Evolutionary conservation across 2,329 filamentous ascomycete species (phyloP).

Genomic region (Alternaria novae-zelandiae): DNA sequence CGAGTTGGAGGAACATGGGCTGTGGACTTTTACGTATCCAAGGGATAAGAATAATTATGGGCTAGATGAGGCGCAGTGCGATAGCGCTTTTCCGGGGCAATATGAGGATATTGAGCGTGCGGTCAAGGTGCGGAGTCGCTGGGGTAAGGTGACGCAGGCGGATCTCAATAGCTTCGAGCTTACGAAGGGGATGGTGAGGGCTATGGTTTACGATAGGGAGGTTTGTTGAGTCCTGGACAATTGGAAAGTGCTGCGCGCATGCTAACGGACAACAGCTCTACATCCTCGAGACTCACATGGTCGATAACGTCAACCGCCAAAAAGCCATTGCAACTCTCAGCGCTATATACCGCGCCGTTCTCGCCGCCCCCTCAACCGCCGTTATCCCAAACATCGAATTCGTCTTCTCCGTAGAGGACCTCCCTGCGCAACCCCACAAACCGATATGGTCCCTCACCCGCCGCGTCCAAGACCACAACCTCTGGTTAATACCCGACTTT

Average conservation of each 20-base stretch:
- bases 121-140: conserved; percentile 27
- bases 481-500: conserved; percentile 47
- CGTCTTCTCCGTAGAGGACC: conserved; percentile 42
- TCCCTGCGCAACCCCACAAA: conserved; percentile 37
- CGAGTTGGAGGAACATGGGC: conserved; percentile 19
- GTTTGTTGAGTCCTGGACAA: conserved; percentile 18
- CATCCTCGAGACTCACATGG: conserved; percentile 39
- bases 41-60: conserved; percentile 41
- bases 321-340: conserved; percentile 40
- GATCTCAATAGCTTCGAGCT: conserved; percentile 37
- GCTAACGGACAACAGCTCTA: conserved; percentile 32
- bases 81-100: conserved; percentile 39
- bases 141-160: conserved; percentile 34
- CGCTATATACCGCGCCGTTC: conserved; percentile 39
- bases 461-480: conserved; percentile 36
- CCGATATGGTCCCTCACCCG: conserved; percentile 43
- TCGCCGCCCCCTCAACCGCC: conserved; percentile 27
- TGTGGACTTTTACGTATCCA: conserved; percentile 39
- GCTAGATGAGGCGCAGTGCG: conserved; percentile 38
- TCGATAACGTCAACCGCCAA: conserved; percentile 45
- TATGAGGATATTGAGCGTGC: conserved; percentile 41
- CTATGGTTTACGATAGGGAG: conserved; percentile 40
- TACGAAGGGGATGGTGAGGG: conserved; percentile 44
- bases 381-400: conserved; percentile 44
- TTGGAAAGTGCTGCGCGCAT: not conserved